Base-by-base conservation (phyloP, 805 yeast species). In the Kluyveromyces aestuarii region DNA sequence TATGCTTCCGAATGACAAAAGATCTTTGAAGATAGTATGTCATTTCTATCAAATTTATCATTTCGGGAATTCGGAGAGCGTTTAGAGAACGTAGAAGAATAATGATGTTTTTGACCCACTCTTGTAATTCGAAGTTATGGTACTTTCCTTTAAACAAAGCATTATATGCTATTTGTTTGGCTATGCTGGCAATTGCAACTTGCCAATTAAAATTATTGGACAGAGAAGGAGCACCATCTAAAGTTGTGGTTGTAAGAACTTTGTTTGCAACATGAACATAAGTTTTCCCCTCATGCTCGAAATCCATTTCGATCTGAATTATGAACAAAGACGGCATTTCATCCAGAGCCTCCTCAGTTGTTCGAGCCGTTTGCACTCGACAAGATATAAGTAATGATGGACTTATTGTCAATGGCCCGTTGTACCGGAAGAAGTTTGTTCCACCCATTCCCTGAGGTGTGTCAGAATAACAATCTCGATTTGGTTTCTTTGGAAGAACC, bases 11-110 rank as follows among this genome's bases (percentile, higher is more conserved):
- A 27, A 59, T 37, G 2, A 59, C 44, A 1, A 52, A 45, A 2
- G 60, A 55, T 45, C 54, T 50, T 37, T 51, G 48, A 25, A 58
- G 37, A 19, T 46, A 49, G 45, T 55, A 57, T 11, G 48, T 38
- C 11, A 41, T 39, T 42, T 49, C 50, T 25, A 53, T 27, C 16
- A 51, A 45, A 8, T 44, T 43, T 21, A 37, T 40, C 6, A 44
- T n/a, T 19, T 42, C 11, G 8, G 41, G 18, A 10, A 39, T 14
- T 2, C 13, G 16, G 17, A 44, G 30, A 8, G 45, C 21, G 6
- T 40, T 18, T 9, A 38, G 30, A 25, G 37, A 19, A 8, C 37
- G 37, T n/a, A 49, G 50, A 33, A 49, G 46, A 16, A 17, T 44
- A 43, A 52, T 52, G 27, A 55, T 33, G n/a, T 45, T 47, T 14